Percentiles rank a stretch among this genome's conserved stretches.
phyloP scores from a whole-genome alignment of 176 grass and related monocot species.

The Neostapfia colusana region DNA sequence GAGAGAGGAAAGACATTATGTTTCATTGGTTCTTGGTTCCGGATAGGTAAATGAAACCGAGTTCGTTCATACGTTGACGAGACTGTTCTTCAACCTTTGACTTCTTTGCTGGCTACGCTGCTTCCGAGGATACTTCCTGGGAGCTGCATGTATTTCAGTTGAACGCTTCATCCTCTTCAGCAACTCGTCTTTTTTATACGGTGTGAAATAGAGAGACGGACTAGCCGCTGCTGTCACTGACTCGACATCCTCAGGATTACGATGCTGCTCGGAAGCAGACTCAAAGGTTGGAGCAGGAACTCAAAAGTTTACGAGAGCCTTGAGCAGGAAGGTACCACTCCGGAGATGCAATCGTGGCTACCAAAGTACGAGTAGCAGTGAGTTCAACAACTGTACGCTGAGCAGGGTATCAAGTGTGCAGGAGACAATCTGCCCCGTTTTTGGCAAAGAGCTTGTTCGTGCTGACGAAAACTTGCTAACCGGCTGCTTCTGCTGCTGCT shows the following conservation, averaged over 20 bases:
- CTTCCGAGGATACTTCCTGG: background rate
- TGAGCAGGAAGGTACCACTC: background rate
- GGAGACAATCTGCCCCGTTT: conserved; percentile 24
- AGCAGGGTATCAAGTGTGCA: conserved; percentile 17
- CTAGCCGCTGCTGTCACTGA: background rate
- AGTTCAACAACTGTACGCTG: conserved; percentile 15
- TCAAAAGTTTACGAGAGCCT: background rate
- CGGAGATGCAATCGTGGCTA: conserved; percentile 26
- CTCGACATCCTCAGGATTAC: background rate
- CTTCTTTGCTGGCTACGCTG: background rate
- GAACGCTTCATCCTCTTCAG: conserved; percentile 18
- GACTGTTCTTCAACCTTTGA: background rate
- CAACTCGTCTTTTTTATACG: background rate
- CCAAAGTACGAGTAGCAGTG: background rate
- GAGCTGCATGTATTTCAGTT: conserved; percentile 35
- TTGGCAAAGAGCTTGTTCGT: conserved; percentile 1
- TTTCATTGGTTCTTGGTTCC: conserved; percentile 24
- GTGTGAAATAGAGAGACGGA: background rate
- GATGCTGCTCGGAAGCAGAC: background rate
- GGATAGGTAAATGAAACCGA: background rate
- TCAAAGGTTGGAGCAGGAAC: too few relatives aligned
- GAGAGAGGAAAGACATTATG: background rate
- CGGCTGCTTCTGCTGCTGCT: too few relatives aligned
- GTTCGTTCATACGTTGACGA: background rate
- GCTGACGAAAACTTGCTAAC: conserved; percentile 26